Evolutionary conservation across 2,329 filamentous ascomycete species (phyloP), one percentile per base, ranked within the genome.

Genomic region (Colletotrichum somersetense): DNA sequence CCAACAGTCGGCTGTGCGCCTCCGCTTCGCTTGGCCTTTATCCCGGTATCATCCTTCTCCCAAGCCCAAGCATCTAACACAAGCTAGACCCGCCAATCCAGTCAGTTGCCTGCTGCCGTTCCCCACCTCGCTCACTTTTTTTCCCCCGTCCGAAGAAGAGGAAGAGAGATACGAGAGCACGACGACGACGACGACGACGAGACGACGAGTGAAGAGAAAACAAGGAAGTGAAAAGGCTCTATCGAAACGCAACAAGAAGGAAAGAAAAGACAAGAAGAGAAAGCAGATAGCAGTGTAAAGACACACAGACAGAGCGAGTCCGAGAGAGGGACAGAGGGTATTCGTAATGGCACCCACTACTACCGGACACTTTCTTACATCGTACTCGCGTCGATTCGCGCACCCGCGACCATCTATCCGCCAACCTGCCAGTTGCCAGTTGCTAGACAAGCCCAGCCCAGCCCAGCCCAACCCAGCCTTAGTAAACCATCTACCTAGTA

Each of bases 31-130:
- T 73, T 71, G 50, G 71, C 71, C 71, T 73, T 73, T 73, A 73
- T 73, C 71, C 71, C 71, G 67, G 71, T 71, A 73, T 73, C 71
- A 73, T 71, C 71, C 71, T 73, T 57, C 67, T 73, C 62, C 66
- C 71, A 66, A 55, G 71, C 66, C 69, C 65, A 72, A 72, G 66
- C 66, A 72, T 70, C 70, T 64, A 71, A 73, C 67, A 73, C 56
- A 73, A 62, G 71, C 71, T 71, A 71, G 70, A 71, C 71, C 71
- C 71, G 71, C 71, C 62, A 66, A 38, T 64, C 58, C 58, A 68
- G 56, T 62, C 69, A 56, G 55, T 71, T 38, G 40, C 30, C 38
- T 38, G 63, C 56, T 65, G 44, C 46, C 52, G 48, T 63, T 71
- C 68, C 57, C 65, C 68, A 67, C 65, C 62, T n/a, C 40, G n/a